A percentile compares a stretch with the other conserved stretches of the same genome.
phyloP scores from a whole-genome alignment of 2,329 filamentous ascomycete species.

The Monosporascus sp. region DNA sequence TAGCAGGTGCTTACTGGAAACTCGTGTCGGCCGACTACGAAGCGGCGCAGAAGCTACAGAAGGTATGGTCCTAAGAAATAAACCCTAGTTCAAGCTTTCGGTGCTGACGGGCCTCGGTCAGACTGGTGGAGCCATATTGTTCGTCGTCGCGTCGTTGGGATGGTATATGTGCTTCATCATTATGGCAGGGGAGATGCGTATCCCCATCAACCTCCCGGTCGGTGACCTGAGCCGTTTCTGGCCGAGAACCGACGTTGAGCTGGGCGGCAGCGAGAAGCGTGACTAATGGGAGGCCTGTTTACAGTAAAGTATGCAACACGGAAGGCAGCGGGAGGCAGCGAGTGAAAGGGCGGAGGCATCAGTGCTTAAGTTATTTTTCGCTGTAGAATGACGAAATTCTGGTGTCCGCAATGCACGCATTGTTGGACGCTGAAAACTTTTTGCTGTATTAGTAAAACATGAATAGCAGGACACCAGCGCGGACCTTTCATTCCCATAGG shows the following conservation, averaged over 20 bases:
- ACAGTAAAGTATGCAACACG: no score
- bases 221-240: conserved; percentile 44
- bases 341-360: no score
- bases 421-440: no score
- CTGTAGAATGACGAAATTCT: no score
- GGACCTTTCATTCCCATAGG: no score
- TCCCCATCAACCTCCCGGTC: conserved; percentile 39
- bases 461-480: no score
- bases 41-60: conserved; percentile 35
- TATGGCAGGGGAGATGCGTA: conserved; percentile 44
- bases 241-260: conserved; percentile 28
- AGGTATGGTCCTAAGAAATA: conserved; percentile 23
- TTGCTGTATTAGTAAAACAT: no score
- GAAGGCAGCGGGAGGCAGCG: no score
- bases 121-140: conserved; percentile 31
- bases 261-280: neutral
- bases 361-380: no score
- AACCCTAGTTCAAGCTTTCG: neutral
- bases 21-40: conserved; percentile 25
- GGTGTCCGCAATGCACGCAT: no score
- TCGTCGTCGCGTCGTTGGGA: conserved; percentile 38
- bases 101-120: conserved; percentile 3
- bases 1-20: neutral
- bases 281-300: neutral
- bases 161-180: conserved; percentile 48